Percentiles rank a stretch among this genome's conserved stretches.
These are phyloP conservation scores for Aristolochia contorta DNA, from an alignment of 164 flowering plant species.

Conservation along the genomic window DNA sequence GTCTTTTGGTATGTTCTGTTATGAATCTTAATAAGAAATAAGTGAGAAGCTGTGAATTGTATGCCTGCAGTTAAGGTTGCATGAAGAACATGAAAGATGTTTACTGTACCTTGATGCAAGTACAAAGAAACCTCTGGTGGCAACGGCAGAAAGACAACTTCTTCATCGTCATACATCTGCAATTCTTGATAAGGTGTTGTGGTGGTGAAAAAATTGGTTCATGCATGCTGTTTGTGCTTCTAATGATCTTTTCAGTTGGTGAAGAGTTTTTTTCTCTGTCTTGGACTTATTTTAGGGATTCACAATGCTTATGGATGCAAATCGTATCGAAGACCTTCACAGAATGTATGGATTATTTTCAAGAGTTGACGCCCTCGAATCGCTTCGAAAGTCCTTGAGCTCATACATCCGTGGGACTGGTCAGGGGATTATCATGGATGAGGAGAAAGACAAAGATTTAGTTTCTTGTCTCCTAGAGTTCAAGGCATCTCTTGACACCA, in stretches of 20 bases:
- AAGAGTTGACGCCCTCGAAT: slow-evolving; percentile 84
- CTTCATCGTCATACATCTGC: slow-evolving; percentile 81
- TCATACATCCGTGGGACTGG: slow-evolving; percentile 80
- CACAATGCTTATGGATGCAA: slow-evolving; percentile 86
- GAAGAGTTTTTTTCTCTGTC: no score
- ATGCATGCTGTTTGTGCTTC: neutral
- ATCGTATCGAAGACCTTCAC: slow-evolving; percentile 79
- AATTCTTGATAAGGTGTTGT: slow-evolving; percentile 78
- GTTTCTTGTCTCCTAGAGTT: slow-evolving; percentile 74
- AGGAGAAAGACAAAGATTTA: slow-evolving; percentile 96
- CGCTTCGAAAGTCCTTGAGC: slow-evolving; percentile 68
- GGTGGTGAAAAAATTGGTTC: neutral
- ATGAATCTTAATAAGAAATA: neutral
- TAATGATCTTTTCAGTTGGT: neutral
- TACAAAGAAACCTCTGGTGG: slow-evolving; percentile 79
- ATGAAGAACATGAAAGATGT: slow-evolving; percentile 96
- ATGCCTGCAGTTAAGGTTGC: slow-evolving; percentile 70
- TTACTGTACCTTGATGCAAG: slow-evolving; percentile 68
- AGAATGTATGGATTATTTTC: slow-evolving; percentile 69
- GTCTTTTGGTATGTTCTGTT: neutral
- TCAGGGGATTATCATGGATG: slow-evolving; percentile 82
- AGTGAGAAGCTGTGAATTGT: slow-evolving; percentile 3
- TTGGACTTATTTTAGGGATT: slow-evolving; percentile 51
- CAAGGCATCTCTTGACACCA: slow-evolving; percentile 79
- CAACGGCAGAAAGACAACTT: slow-evolving; percentile 82